These are phyloP conservation scores for Chrysanthemum lavandulifolium DNA, from an alignment of 129 eudicot genomes.

Conservation along the genomic window DNA sequence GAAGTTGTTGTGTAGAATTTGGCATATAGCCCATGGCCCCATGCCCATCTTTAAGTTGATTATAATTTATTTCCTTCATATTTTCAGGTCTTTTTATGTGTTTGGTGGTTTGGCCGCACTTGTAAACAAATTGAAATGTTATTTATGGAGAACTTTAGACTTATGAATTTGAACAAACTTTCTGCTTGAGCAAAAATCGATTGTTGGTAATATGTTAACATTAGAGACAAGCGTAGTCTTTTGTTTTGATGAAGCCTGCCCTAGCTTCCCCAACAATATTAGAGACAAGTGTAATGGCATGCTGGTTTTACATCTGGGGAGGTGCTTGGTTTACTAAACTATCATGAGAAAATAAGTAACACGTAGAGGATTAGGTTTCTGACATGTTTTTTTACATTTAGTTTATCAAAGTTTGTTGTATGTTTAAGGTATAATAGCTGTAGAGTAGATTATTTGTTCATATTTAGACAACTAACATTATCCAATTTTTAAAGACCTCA, in stretches of 20 bases:
- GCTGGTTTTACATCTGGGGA: no score
- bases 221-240: not conserved
- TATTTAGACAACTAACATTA: not conserved
- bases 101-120: not conserved
- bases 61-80: no score
- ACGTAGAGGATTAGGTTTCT: not conserved
- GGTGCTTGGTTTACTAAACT: conserved; percentile 2
- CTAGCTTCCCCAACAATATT: no score
- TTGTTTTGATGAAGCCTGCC: no score
- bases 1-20: no score
- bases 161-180: not conserved
- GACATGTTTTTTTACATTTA: not conserved
- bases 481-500: no score
- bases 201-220: not conserved
- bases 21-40: no score
- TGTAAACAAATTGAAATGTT: not conserved
- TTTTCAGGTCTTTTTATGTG: not conserved
- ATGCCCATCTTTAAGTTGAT: no score
- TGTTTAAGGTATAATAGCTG: conserved; percentile 3
- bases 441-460: conserved; percentile 1
- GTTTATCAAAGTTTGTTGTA: not conserved
- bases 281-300: not conserved
- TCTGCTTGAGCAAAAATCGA: not conserved
- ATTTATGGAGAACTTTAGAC: conserved; percentile 1
- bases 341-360: not conserved